Conservation (phyloP, 2,329 filamentous ascomycete species). For the Lecanoromycetidae sp. region DNA sequence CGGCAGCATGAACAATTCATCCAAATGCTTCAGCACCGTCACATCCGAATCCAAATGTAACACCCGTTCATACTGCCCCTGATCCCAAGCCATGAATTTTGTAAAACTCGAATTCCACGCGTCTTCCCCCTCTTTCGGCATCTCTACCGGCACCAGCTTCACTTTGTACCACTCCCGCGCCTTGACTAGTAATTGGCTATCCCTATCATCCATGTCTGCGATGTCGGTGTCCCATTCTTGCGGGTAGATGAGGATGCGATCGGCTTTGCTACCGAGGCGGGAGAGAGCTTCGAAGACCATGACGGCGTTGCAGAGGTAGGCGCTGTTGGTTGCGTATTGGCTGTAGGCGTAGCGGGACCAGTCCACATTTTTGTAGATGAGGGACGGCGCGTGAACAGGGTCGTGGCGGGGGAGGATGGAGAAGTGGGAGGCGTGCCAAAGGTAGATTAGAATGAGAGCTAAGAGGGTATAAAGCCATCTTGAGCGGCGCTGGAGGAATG, state of each 20-base stretch:
- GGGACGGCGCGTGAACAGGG: conserved; percentile 10
- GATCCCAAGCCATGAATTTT: conserved; percentile 58
- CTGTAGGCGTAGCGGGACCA: conserved; percentile 34
- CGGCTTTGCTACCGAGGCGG: conserved; percentile 29
- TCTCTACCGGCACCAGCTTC: conserved; percentile 13
- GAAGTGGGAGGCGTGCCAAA: conserved; percentile 6
- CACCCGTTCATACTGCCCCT: conserved; percentile 49
- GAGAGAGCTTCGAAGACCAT: conserved; percentile 32
- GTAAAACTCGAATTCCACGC: conserved; percentile 55
- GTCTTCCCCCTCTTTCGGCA: conserved; percentile 8
- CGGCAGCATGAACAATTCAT: conserved; percentile 60
- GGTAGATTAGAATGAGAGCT: conserved; percentile 3
- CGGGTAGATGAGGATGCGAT: conserved; percentile 32
- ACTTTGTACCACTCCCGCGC: conserved; percentile 27
- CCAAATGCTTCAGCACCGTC: conserved; percentile 50
- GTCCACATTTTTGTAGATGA: conserved; percentile 22
- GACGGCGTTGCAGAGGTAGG: conserved; percentile 32
- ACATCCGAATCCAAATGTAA: conserved; percentile 53
- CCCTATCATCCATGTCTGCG: conserved; percentile 20
- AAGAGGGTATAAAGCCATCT: conserved; percentile 9
- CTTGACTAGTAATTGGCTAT: conserved; percentile 34
- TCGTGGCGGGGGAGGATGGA: conserved; percentile 2
- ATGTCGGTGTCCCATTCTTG: conserved; percentile 20
- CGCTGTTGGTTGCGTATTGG: conserved; percentile 31
- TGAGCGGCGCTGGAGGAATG: conserved; percentile 4